A percentile compares a stretch with the other conserved stretches of the same genome.
phyloP scores from a whole-genome alignment of 164 flowering plant species.

The Magnolia changhungtana region DNA sequence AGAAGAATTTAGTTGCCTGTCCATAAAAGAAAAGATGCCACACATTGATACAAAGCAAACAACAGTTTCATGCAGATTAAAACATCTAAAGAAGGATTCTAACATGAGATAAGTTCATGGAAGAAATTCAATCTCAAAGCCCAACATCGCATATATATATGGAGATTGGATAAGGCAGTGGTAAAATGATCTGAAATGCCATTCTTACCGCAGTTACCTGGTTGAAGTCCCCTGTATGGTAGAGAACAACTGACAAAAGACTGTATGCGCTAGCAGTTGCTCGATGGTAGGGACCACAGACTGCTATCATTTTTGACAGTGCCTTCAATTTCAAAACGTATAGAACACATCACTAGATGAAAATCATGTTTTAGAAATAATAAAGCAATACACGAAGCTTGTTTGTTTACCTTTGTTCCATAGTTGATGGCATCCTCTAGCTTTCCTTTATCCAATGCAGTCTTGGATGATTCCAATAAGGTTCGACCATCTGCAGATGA shows the following conservation, averaged over 20 bases:
- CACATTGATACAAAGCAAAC: neutral
- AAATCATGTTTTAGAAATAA: neutral
- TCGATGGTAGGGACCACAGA: conserved; percentile 89
- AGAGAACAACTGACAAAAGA: conserved; percentile 88
- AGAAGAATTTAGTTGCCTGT: neutral
- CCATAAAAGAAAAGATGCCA: neutral
- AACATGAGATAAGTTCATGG: neutral
- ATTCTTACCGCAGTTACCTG: conserved; percentile 44
- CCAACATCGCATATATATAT: neutral
- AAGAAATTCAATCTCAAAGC: neutral
- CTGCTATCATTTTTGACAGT: conserved; percentile 73
- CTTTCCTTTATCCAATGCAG: conserved; percentile 90
- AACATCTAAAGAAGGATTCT: neutral
- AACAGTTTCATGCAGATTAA: neutral
- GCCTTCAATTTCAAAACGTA: conserved; percentile 50
- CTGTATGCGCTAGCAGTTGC: conserved; percentile 89
- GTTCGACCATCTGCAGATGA: conserved; percentile 87
- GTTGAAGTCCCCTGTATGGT: conserved; percentile 90
- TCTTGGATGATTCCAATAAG: conserved; percentile 77
- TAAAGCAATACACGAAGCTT: neutral
- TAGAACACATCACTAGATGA: conserved; percentile 7
- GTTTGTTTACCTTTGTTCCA: conserved; percentile 63
- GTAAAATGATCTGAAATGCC: neutral
- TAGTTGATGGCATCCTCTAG: conserved; percentile 79
- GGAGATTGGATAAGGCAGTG: neutral